Percentiles rank a stretch among this genome's conserved stretches.
phyloP scores from a whole-genome alignment of 345 rosid genomes.

The Psidium guajava region DNA sequence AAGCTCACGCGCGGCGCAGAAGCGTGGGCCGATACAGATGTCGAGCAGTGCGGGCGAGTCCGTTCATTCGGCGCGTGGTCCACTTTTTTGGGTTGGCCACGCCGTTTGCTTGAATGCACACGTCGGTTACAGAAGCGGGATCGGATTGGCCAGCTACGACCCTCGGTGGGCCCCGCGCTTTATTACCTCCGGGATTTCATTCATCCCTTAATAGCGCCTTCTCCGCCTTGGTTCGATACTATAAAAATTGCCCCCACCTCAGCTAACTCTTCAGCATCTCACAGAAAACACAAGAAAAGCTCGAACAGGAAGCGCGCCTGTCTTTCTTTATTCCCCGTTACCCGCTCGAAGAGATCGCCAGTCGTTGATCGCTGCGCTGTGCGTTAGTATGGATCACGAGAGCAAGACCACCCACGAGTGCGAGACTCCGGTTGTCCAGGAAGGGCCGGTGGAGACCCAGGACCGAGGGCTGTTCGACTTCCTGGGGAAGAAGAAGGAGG shows the following conservation, averaged over 20 bases:
- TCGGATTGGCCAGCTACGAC: neutral
- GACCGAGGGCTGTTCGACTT: conserved; percentile 86
- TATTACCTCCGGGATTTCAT: neutral
- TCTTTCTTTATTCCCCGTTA: neutral
- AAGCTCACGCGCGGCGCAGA: neutral
- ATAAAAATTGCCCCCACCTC: conserved; percentile 6
- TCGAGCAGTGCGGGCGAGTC: neutral
- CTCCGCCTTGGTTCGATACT: conserved; percentile 18
- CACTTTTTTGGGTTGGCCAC: neutral
- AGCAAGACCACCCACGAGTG: conserved; percentile 28
- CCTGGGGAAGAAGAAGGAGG: conserved; percentile 59
- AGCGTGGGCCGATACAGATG: neutral
- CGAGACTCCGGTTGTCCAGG: conserved; percentile 20
- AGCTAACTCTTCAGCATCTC: neutral
- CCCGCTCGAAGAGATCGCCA: neutral
- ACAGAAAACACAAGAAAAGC: neutral
- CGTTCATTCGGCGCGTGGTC: neutral
- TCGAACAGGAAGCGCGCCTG: neutral
- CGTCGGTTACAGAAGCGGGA: conserved; percentile 16
- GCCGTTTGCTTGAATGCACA: neutral
- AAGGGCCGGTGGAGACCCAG: conserved; percentile 22
- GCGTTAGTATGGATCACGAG: conserved; percentile 1
- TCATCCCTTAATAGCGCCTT: conserved; percentile 16
- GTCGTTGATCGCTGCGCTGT: neutral
- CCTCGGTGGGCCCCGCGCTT: neutral